These are phyloP conservation scores for Cercospora sp. DNA, from an alignment of 2,329 filamentous ascomycete genomes.

Conservation along the genomic window DNA sequence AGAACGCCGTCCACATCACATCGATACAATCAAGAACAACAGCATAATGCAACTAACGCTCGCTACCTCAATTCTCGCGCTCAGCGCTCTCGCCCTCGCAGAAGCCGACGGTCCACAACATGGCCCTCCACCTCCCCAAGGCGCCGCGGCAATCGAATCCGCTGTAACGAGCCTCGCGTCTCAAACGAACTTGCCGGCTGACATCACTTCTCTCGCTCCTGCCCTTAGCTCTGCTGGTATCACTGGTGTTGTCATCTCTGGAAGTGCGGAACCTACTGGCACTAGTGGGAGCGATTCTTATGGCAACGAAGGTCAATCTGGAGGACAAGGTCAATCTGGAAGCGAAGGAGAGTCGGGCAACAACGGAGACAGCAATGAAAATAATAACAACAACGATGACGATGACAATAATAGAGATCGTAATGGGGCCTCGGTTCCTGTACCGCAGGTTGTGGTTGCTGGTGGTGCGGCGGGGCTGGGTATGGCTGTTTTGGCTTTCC, in stretches of 20 bases:
- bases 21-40: background rate
- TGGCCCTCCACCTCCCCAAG: background rate
- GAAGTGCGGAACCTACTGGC: constrained; percentile 1
- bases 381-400: background rate
- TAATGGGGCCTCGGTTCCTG: background rate
- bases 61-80: constrained; percentile 1
- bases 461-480: constrained; percentile 13
- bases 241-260: constrained; percentile 14
- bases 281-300: background rate
- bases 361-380: background rate
- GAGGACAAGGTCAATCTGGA: background rate
- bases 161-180: constrained; percentile 11
- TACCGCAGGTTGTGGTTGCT: constrained; percentile 15
- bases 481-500: constrained; percentile 9
- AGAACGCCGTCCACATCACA: background rate
- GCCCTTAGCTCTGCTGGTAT: constrained; percentile 20
- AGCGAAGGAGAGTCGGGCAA: background rate
- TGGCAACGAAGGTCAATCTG: constrained; percentile 3
- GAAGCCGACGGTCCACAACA: background rate
- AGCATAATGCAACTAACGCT: background rate
- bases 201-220: constrained; percentile 4
- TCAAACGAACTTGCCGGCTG: constrained; percentile 6
- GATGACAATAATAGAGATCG: background rate
- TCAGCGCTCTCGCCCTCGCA: background rate
- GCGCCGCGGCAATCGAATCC: constrained; percentile 13